phyloP scores from a whole-genome alignment of 2,329 filamentous ascomycete species.

The Fusarium coffeatum region DNA sequence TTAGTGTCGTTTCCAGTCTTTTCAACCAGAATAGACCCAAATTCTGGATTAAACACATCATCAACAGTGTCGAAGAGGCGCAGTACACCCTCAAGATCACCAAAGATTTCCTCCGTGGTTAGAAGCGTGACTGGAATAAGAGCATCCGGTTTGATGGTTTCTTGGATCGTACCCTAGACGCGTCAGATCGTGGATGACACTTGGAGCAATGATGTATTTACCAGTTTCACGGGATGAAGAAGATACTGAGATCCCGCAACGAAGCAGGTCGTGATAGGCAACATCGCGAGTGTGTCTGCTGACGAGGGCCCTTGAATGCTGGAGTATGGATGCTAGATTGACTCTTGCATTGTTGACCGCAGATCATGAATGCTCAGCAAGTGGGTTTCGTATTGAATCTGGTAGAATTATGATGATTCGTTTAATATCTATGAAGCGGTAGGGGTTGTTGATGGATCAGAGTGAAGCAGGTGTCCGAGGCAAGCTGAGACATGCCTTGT shows the following conservation, averaged over 20 bases:
- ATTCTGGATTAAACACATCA: constrained; percentile 55
- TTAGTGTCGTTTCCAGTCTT: constrained; percentile 46
- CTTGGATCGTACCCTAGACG: constrained; percentile 54
- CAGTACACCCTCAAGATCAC: constrained; percentile 51
- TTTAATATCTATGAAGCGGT: not conserved
- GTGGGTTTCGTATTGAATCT: not conserved
- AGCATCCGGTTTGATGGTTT: constrained; percentile 56
- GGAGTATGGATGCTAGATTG: constrained; percentile 10
- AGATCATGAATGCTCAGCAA: not conserved
- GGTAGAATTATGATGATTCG: not conserved
- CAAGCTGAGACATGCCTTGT: constrained; percentile 17
- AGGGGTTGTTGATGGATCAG: not conserved
- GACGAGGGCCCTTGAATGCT: not conserved
- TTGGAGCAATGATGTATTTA: constrained; percentile 13
- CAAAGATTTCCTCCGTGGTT: constrained; percentile 53
- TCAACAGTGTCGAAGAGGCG: constrained; percentile 50
- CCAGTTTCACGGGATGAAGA: constrained; percentile 54
- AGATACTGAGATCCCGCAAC: constrained; percentile 55
- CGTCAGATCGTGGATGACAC: not conserved
- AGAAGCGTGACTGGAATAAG: constrained; percentile 56
- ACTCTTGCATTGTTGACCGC: constrained; percentile 5
- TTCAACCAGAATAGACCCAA: constrained; percentile 54
- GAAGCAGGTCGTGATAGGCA: constrained; percentile 52
- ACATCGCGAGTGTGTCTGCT: constrained; percentile 35
- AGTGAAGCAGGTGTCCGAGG: constrained; percentile 9